Evolutionary conservation across 768 basidiomycete genomes (phyloP).

Genomic region (Pulveroboletus frians): DNA sequence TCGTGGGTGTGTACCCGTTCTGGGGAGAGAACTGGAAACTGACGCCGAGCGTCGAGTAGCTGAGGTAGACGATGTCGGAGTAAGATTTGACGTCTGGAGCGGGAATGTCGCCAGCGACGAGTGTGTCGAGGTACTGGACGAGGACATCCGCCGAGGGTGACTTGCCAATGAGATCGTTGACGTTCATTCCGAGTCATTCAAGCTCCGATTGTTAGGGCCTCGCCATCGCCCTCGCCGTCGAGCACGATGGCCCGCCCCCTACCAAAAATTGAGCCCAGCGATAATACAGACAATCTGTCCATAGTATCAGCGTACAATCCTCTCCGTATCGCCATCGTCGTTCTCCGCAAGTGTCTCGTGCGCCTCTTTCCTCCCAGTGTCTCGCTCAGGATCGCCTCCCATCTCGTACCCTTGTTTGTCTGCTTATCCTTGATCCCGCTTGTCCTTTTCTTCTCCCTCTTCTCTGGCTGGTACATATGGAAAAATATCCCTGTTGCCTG

Average conservation of each 20-base stretch:
- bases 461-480: constrained; percentile 75
- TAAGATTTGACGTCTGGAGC: constrained; percentile 71
- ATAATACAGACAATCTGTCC: constrained; percentile 5
- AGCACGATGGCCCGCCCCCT: constrained; percentile 19
- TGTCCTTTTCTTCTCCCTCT: constrained; percentile 51
- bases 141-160: constrained; percentile 46
- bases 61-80: constrained; percentile 81
- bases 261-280: constrained; percentile 17
- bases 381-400: constrained; percentile 42
- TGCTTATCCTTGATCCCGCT: constrained; percentile 60
- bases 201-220: constrained; percentile 19
- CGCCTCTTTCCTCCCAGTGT: constrained; percentile 10
- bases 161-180: constrained; percentile 44
- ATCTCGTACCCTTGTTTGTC: constrained; percentile 60
- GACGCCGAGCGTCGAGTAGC: constrained; percentile 73
- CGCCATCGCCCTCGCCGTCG: constrained; percentile 8
- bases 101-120: constrained; percentile 26
- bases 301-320: constrained; percentile 6
- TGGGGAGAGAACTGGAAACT: constrained; percentile 73
- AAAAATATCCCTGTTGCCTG: constrained; percentile 64
- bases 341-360: neutral
- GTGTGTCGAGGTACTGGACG: constrained; percentile 36
- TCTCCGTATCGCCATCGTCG: neutral
- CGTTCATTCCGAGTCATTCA: constrained; percentile 14
- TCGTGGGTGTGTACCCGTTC: constrained; percentile 55